Evolutionary conservation across 345 rosid genomes (phyloP), one percentile per base, ranked within the genome.

Genomic region (Ailanthus altissimus): DNA sequence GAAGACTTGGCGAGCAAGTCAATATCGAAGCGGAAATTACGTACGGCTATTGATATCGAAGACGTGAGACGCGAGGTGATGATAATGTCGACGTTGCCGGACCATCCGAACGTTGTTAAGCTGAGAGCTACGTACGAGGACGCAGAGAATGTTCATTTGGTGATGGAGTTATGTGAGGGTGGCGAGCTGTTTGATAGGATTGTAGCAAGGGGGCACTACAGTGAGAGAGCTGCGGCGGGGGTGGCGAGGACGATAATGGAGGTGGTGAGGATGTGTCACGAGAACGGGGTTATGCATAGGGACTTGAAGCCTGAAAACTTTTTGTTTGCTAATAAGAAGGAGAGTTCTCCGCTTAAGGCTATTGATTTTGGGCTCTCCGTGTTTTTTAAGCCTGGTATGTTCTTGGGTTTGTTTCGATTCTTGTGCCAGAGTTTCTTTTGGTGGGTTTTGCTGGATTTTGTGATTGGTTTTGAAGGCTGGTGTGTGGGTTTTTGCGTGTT

Each of bases 291-390:
- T 20, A 89, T 95, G 88, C 99, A 93, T 79, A 83, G 99, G 47
- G 99, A 95, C 78, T 78, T 95, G 88, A 95, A 95, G 84, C 99
- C 99, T 2, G 99, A 95, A 88, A 95, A 95, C 74, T 95, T 95
- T 79, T 78, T 95, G 81, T 92, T 93, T 70, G 93, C 98, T 14
- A 93, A 89, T 62, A 95, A 93, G 85, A 95, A 95, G 88, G 99
- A 95, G 84, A 78, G 86, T 78, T 86, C 98, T 15, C 85, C 87
- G 0, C 82, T 95, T 7, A 95, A 93, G 77, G 99, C 93, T 32
- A 95, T 95, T 81, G 99, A 91, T 86, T 95, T 95, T 62, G 99
- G 99, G 28, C 79, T 95, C 59, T 95, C 98, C 21, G 97, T 95
- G 26, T 87, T 90, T 58, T 95, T 95, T 73, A 90, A 92, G 85